Conservation (phyloP, 257 asterid genomes). For the Solanum chilense region DNA sequence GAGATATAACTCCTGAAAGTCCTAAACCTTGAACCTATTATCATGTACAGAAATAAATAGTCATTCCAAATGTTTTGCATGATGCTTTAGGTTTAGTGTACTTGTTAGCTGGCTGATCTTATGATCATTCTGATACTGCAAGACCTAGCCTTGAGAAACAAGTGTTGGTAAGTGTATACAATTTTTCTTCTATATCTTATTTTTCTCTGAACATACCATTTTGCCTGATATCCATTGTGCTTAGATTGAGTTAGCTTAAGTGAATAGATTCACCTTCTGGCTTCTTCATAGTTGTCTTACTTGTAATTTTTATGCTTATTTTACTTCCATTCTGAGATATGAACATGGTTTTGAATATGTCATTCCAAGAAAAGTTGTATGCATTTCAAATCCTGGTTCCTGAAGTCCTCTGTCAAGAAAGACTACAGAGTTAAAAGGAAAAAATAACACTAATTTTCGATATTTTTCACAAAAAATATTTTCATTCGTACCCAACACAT, state of each 20-base stretch:
- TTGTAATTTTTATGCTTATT: too few relatives aligned
- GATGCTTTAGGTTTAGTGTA: not conserved
- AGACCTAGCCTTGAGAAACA: not conserved
- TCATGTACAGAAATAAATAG: not conserved
- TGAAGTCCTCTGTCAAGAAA: not conserved
- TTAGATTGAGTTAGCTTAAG: not conserved
- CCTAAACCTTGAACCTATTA: slow-evolving; percentile 2
- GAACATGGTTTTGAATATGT: not conserved
- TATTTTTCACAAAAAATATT: not conserved
- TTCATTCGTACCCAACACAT: not conserved
- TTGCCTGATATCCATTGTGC: not conserved
- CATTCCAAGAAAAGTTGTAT: not conserved
- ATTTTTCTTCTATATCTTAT: not conserved
- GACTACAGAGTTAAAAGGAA: not conserved
- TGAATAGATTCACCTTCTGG: not conserved
- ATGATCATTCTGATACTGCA: not conserved
- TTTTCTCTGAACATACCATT: not conserved
- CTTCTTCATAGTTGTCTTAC: not conserved
- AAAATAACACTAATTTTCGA: not conserved
- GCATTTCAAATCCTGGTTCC: not conserved
- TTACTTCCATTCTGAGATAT: not conserved
- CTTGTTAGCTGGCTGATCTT: not conserved
- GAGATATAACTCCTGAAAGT: slow-evolving; percentile 36
- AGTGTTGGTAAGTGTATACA: not conserved
- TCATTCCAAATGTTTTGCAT: not conserved